These are phyloP conservation scores for Diaporthe vexans DNA, from an alignment of 2,329 filamentous ascomycete genomes.

Conservation along the genomic window DNA sequence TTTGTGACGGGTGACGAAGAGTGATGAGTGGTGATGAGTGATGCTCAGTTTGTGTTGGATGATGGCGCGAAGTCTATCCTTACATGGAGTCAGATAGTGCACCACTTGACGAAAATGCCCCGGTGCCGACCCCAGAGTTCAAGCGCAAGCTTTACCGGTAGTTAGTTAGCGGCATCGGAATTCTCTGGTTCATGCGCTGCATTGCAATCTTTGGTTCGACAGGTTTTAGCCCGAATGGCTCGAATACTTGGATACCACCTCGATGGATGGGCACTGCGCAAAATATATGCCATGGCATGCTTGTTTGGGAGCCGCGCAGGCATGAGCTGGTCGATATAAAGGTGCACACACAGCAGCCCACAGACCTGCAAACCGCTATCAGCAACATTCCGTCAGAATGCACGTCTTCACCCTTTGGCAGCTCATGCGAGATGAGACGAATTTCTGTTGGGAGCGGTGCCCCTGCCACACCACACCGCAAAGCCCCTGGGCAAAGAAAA, in stretches of 20 bases:
- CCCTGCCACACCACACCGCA: not conserved
- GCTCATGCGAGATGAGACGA: conserved; percentile 30
- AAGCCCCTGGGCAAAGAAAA: not conserved
- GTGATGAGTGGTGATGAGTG: not conserved
- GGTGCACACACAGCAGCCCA: not conserved
- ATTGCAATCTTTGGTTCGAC: conserved; percentile 26
- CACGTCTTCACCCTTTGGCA: conserved; percentile 6
- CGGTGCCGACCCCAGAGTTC: not conserved
- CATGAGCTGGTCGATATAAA: too few species aligned
- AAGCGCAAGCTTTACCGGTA: conserved; percentile 10
- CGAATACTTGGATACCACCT: not conserved
- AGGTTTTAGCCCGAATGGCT: not conserved
- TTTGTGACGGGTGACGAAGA: not conserved
- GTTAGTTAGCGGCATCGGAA: conserved; percentile 9
- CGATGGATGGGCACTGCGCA: not conserved
- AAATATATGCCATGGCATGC: conserved; percentile 15
- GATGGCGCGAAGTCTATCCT: not conserved
- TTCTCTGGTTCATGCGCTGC: conserved; percentile 14
- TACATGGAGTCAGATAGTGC: conserved; percentile 1
- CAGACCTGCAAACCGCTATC: not conserved
- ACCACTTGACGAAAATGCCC: not conserved
- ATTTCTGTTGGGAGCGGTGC: conserved; percentile 18
- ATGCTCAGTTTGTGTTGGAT: not conserved
- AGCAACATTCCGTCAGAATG: not conserved
- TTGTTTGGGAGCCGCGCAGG: conserved; percentile 4